Conservation (phyloP, 2,329 filamentous ascomycete genomes). For the Cryphonectria nitschkei region DNA sequence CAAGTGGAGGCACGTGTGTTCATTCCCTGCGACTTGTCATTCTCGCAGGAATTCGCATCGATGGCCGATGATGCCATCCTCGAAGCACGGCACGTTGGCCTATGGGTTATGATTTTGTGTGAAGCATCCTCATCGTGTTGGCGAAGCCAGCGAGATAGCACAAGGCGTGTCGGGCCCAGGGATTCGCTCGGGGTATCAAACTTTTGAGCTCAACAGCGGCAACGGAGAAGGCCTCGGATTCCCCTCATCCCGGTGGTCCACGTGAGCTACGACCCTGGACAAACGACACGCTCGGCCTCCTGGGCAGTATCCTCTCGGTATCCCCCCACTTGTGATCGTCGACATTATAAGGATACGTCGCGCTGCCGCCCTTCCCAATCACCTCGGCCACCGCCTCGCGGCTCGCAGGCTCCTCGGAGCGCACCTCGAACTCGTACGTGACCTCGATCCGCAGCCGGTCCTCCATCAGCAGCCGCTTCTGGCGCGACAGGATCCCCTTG, state of each 20-base stretch:
- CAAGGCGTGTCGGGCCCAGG: background rate
- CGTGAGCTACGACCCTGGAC: background rate
- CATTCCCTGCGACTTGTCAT: background rate
- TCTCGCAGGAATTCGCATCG: background rate
- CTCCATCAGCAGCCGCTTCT: conserved; percentile 28
- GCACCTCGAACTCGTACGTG: conserved; percentile 29
- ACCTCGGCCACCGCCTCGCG: background rate
- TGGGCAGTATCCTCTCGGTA: conserved; percentile 11
- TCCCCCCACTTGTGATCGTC: conserved; percentile 19
- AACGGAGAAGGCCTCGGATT: background rate
- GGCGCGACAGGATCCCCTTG: conserved; percentile 24
- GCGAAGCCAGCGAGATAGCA: background rate
- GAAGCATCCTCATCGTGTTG: background rate
- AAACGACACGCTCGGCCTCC: conserved; percentile 1
- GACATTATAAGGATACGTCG: background rate
- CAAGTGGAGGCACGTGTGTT: background rate
- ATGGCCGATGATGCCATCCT: background rate
- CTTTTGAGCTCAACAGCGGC: background rate
- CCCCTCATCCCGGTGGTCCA: background rate
- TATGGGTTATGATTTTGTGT: background rate
- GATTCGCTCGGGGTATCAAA: background rate
- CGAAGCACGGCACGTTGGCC: background rate
- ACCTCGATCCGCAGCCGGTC: conserved; percentile 25
- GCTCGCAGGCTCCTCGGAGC: conserved; percentile 15
- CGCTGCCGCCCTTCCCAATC: background rate